These are phyloP conservation scores for Pythium monospermum DNA, from an alignment of 352 stramenopile genomes.

Conservation along the genomic window DNA sequence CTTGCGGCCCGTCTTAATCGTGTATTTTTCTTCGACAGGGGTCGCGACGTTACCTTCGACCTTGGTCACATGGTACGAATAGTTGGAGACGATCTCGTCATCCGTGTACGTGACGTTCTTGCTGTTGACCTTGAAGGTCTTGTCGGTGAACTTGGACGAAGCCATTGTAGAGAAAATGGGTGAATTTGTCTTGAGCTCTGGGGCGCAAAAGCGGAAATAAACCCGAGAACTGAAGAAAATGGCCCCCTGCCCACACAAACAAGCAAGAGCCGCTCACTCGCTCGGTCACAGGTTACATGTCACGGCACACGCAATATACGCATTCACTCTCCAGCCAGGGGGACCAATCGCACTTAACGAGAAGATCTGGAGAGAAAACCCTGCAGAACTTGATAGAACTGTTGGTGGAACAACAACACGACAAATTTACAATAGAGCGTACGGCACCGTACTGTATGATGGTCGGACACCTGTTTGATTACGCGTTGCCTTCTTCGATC, in stretches of 20 bases:
- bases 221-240: not conserved
- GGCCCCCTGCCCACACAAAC: conserved; percentile 8
- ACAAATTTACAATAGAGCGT: not conserved
- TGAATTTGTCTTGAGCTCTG: conserved; percentile 18
- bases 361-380: conserved; percentile 12
- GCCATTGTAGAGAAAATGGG: conserved; percentile 32
- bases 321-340: conserved; percentile 4
- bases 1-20: conserved; percentile 96
- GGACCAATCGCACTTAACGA: conserved; percentile 19
- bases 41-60: conserved; percentile 90
- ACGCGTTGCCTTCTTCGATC: conserved; percentile 7
- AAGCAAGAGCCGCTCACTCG: not conserved
- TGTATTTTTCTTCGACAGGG: conserved; percentile 90
- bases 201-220: conserved; percentile 34
- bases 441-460: not conserved
- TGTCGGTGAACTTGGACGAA: conserved; percentile 66
- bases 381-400: conserved; percentile 12
- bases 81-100: conserved; percentile 95
- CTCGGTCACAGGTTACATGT: no score
- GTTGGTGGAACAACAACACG: conserved; percentile 1
- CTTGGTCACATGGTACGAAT: conserved; percentile 91
- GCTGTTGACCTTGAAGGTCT: conserved; percentile 94
- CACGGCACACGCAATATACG: conserved; percentile 6
- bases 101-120: conserved; percentile 96
- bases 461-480: not conserved